Base-by-base conservation (phyloP, 2,329 filamentous ascomycete genomes). In the Diaporthe vaccinii region DNA sequence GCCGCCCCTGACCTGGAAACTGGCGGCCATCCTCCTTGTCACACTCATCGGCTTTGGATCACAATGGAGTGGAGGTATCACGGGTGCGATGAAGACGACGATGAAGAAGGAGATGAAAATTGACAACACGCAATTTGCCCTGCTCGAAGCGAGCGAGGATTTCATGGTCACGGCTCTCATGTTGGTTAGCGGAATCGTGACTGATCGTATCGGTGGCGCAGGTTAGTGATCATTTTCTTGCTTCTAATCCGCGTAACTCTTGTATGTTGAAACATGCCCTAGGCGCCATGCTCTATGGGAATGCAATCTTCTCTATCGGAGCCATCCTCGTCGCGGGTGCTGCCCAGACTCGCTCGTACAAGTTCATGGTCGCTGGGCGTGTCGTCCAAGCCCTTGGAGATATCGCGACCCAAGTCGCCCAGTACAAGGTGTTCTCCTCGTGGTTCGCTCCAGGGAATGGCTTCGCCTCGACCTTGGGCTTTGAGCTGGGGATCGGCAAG, bases 341-440 rank as follows among this genome's bases (percentile, higher is more conserved):
- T 0, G 87, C 90, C 0, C 88, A 87, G 1, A 84, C 88, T 2
- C 88, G 90, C 6, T 89, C 85, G 44, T 92, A 89, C 81, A 86
- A 86, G 25, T 89, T 92, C 80, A 92, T 92, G 90, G 87, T 92
- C 51, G 86, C 84, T 20, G 91, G 90, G 2, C 82, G 87, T 53
- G 83, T 92, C 1, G 82, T 92, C 15, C 85, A 89, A 41, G 87
- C 90, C 0, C 81, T 92, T 0, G 91, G 91, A n/a, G 91, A 92
- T 76, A 90, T 92, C 28, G 89, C 91, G 0, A 92, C 91, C 0
- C 90, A 92, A 77, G 86, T 92, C 41, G 91, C 91, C 0, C 90
- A 92, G 79, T 92, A 92, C 80, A 91, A 92, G 76, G 88, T 92
- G 75, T 92, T 92, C 78, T 91, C 89, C 0, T 91, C 89, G 0